A percentile compares a stretch with the other conserved stretches of the same genome.
Evolutionary conservation across 2,329 filamentous ascomycete genomes (phyloP).

Genomic region (Fusarium ramigenum): DNA sequence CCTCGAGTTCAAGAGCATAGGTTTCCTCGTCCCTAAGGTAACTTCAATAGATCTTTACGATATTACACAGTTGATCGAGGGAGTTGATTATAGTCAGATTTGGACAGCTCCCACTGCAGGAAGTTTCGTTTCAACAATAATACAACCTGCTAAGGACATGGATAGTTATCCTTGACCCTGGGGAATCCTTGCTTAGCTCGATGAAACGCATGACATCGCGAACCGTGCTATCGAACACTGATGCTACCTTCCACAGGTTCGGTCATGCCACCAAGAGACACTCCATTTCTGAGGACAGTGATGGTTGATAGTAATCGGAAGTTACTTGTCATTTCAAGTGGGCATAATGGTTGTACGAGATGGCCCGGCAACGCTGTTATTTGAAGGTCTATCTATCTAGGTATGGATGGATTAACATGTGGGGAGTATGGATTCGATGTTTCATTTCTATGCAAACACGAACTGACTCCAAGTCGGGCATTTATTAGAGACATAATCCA

Average conservation of each 20-base stretch:
- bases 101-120: not conserved
- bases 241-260: not conserved
- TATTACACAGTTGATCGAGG: not conserved
- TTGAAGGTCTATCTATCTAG: not conserved
- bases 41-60: not conserved
- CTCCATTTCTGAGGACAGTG: not conserved
- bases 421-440: not conserved
- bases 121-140: not conserved
- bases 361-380: not conserved
- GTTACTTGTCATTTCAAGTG: not conserved
- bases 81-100: not conserved
- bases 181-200: constrained; percentile 9
- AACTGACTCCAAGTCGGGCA: not conserved
- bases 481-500: not conserved
- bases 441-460: not conserved
- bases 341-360: constrained; percentile 1
- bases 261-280: not conserved
- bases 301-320: not conserved
- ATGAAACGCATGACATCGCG: not conserved
- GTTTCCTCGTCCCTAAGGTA: not conserved
- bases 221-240: not conserved
- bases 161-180: not conserved
- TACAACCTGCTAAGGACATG: not conserved
- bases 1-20: not conserved
- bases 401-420: not conserved